These are phyloP conservation scores for Hanseniaspora pseudoguilliermondii DNA, from an alignment of 805 yeast genomes.

Conservation along the genomic window DNA sequence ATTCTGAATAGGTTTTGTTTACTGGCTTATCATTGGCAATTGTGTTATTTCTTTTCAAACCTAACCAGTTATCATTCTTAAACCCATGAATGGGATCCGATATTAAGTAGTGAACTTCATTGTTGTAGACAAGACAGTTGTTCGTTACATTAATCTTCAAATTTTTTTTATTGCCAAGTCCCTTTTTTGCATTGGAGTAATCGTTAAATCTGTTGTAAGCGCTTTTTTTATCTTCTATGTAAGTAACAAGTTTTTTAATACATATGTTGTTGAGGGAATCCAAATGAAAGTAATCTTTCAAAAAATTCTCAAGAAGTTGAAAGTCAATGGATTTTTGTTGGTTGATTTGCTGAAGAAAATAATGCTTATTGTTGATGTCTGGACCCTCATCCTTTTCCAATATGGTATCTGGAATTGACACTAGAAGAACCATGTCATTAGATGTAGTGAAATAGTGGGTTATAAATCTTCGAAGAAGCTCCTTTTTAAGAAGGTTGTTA, in stretches of 20 bases:
- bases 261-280: conserved; percentile 21
- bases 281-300: conserved; percentile 25
- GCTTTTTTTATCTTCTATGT: conserved; percentile 6
- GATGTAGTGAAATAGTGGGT: conserved; percentile 18
- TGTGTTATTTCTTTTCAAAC: conserved; percentile 15
- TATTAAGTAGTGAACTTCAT: conserved; percentile 26
- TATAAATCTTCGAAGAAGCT: conserved; percentile 24
- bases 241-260: conserved; percentile 23
- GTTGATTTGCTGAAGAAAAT: conserved; percentile 14
- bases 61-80: conserved; percentile 22
- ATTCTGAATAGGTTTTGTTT: neutral
- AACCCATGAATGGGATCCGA: conserved; percentile 24
- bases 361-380: neutral
- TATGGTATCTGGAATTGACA: conserved; percentile 26
- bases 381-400: neutral
- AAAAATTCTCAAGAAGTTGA: conserved; percentile 22
- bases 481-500: conserved; percentile 20
- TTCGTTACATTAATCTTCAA: neutral
- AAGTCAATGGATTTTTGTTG: conserved; percentile 18
- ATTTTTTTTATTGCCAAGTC: conserved; percentile 22
- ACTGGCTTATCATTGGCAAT: neutral
- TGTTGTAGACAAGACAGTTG: conserved; percentile 18
- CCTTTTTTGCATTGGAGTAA: conserved; percentile 10
- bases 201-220: conserved; percentile 21
- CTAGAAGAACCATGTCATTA: conserved; percentile 21